Base-by-base conservation (phyloP, 495 filamentous ascomycete species). In the Penicillium atrosanguineum region DNA sequence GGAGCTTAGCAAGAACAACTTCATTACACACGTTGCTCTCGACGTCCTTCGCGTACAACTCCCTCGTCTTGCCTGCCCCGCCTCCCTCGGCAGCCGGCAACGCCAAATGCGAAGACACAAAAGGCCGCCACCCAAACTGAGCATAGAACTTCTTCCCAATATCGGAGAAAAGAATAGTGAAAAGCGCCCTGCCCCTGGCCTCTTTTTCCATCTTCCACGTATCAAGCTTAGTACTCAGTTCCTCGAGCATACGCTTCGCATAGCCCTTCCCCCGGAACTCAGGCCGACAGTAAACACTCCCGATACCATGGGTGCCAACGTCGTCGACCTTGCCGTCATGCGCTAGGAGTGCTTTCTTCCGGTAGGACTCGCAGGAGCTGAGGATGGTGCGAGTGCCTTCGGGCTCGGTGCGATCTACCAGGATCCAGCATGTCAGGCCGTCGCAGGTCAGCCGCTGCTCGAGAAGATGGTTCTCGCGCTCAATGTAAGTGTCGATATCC, bases 71-170 rank as follows among this genome's bases (percentile, higher is more conserved):
- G 36, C 14, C 23, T 12, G 26, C 52, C 6, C 56, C 28, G 14
- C 57, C 25, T 38, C 61, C 56, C 26, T 64, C 59, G 31, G 67
- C 51, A 21, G 83, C 76, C 16, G 79, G 68, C 39, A 95, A 80
- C 25, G 79, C 67, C 48, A 93, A 79, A 55, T 96, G 93, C 15
- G 78, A 73, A 26, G 87, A 91, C 8, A 72, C 70, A 59, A 85
- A 92, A 0, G 87, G 78, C 47, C 80, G 70, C 94, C 94, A 98
- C 25, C 91, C 94, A 55, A 82, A 80, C 46, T 77, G 79, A 7
- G 90, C 81, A 68, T 97, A 98, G 69, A 95, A 97, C n/a, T 69
- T 69, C 76, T 95, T 96, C 4, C 94, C 94, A 61, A 98, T 96
- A 68, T 98, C 94, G 9, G 92, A 97, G 70, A 87, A 98, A 29